Evolutionary conservation across 305 asterid genomes (phyloP).

Genomic region (Plantago rigida): DNA sequence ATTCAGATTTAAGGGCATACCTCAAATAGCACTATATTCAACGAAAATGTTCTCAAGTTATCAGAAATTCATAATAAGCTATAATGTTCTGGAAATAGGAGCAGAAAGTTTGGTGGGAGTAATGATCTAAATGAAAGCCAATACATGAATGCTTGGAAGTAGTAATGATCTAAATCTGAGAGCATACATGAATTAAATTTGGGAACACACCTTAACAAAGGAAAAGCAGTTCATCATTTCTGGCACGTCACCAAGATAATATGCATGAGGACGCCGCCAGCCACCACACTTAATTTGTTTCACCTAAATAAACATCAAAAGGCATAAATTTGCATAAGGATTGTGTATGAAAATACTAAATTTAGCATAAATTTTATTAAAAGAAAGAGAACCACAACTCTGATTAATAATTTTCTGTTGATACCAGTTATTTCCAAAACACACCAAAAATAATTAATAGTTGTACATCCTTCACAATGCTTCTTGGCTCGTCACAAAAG

Average conservation of each 20-base stretch:
- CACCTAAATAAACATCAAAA: conserved; percentile 43
- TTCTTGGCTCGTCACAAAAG: no score
- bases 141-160: background rate
- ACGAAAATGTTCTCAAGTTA: conserved; percentile 5
- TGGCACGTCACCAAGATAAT: conserved; percentile 65
- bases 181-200: conserved; percentile 11
- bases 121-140: background rate
- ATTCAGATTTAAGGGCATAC: conserved; percentile 1
- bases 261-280: conserved; percentile 97
- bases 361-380: no score
- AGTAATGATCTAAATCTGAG: conserved; percentile 7
- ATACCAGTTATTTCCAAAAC: no score
- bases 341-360: background rate
- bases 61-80: conserved; percentile 2
- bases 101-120: background rate
- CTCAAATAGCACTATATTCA: background rate
- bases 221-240: conserved; percentile 78
- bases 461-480: no score
- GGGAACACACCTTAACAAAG: conserved; percentile 62
- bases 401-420: no score
- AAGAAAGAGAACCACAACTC: no score
- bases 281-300: conserved; percentile 79
- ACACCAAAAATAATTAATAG: no score
- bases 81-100: conserved; percentile 3
- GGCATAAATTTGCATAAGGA: conserved; percentile 22